These are phyloP conservation scores for Raffaelea ambrosiae DNA, from an alignment of 2,329 filamentous ascomycete genomes.

Conservation along the genomic window DNA sequence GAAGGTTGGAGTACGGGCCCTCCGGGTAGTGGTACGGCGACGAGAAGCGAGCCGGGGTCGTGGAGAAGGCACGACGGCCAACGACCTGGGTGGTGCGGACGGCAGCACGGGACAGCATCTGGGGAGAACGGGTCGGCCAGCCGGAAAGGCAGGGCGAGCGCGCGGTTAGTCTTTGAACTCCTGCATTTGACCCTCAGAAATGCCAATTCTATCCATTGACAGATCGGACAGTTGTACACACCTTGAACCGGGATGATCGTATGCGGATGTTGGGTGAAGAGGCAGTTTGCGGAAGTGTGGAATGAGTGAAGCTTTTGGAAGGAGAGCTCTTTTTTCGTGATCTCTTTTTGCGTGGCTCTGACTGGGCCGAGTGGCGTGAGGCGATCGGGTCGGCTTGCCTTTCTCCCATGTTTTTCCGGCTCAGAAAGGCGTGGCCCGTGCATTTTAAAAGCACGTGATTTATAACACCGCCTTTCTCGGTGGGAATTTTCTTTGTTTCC, in stretches of 20 bases:
- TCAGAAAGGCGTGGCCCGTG: slow-evolving; percentile 5
- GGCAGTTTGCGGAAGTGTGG: not conserved
- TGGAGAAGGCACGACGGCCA: slow-evolving; percentile 87
- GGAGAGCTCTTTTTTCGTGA: slow-evolving; percentile 8
- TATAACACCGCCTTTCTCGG: not conserved
- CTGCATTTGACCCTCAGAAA: too few relatives aligned
- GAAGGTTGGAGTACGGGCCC: slow-evolving; percentile 87
- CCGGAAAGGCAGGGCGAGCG: not conserved
- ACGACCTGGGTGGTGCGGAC: slow-evolving; percentile 46
- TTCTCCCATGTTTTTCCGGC: slow-evolving; percentile 13
- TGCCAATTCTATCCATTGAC: too few relatives aligned
- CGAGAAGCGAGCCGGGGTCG: slow-evolving; percentile 72
- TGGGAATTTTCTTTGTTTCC: not conserved
- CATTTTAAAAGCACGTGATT: slow-evolving; percentile 1
- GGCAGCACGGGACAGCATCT: slow-evolving; percentile 74
- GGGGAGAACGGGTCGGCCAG: slow-evolving; percentile 6
- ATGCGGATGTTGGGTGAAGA: not conserved
- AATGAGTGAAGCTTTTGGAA: slow-evolving; percentile 2
- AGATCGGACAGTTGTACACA: not conserved
- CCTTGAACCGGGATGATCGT: not conserved
- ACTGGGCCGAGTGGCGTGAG: slow-evolving; percentile 15
- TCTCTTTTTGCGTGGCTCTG: slow-evolving; percentile 9
- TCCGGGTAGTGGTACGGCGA: slow-evolving; percentile 98
- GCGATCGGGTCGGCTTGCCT: not conserved
- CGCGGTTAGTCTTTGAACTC: not conserved